Evolutionary conservation across 2,329 filamentous ascomycete genomes (phyloP).

Genomic region (Neonectria sp.): DNA sequence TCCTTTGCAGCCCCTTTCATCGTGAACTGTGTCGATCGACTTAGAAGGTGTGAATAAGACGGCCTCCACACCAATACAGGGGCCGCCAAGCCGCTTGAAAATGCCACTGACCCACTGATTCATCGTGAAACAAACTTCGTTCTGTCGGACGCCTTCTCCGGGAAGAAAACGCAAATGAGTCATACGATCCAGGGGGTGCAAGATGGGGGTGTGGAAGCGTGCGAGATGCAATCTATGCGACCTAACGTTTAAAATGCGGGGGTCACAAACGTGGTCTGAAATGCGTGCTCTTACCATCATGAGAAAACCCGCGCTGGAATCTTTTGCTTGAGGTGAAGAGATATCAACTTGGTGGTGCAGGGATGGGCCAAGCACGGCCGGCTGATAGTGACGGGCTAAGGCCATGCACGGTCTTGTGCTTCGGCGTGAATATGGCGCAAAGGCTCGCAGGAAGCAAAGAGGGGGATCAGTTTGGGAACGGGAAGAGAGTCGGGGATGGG

Average conservation of each 20-base stretch:
- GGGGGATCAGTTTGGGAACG: constrained; percentile 25
- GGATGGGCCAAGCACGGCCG: constrained; percentile 29
- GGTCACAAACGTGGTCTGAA: constrained; percentile 21
- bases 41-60: constrained; percentile 21
- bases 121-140: constrained; percentile 41
- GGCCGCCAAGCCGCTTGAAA: constrained; percentile 29
- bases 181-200: constrained; percentile 34
- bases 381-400: constrained; percentile 33
- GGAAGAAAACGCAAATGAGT: constrained; percentile 33
- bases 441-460: constrained; percentile 26
- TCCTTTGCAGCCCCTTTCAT: constrained; percentile 7
- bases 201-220: constrained; percentile 13
- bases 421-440: constrained; percentile 46
- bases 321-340: constrained; percentile 22
- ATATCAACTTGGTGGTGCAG: constrained; percentile 22
- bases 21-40: constrained; percentile 16
- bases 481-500: constrained; percentile 26
- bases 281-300: constrained; percentile 4
- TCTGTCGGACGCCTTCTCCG: constrained; percentile 39
- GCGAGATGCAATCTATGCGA: constrained; percentile 34
- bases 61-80: constrained; percentile 27
- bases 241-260: constrained; percentile 37
- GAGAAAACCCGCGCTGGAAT: constrained; percentile 13
- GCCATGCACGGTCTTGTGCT: constrained; percentile 43
- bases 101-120: constrained; percentile 16